Evolutionary conservation across 306 rosid species (phyloP).

Genomic region (Neltuma alba): DNA sequence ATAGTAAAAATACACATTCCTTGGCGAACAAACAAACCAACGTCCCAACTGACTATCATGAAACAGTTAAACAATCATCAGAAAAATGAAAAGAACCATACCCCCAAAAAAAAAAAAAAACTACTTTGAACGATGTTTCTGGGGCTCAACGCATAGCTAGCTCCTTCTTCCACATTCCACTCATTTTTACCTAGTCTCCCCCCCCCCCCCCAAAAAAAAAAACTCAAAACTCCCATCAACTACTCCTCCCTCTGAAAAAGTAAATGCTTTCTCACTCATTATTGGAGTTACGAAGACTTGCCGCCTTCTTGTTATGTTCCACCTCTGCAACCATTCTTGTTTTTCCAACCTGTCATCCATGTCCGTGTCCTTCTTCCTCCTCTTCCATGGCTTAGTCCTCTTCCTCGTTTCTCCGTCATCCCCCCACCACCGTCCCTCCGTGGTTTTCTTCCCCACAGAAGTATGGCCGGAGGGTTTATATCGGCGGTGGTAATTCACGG

Average conservation of each 20-base stretch:
- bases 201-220: too few species aligned
- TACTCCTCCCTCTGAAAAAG: constrained; percentile 33
- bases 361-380: background rate
- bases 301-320: background rate
- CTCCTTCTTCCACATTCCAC: constrained; percentile 10
- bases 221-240: background rate
- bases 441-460: background rate
- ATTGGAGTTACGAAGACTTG: too few species aligned
- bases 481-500: constrained; percentile 18
- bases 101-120: background rate
- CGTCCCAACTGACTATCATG: background rate
- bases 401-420: background rate
- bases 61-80: background rate
- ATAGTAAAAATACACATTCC: background rate
- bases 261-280: too few species aligned
- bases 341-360: background rate
- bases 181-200: constrained; percentile 46
- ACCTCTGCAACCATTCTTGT: background rate
- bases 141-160: constrained; percentile 56
- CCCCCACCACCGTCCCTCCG: background rate
- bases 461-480: constrained; percentile 44
- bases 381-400: too few species aligned
- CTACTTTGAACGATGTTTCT: background rate
- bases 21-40: background rate
- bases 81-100: background rate